Evolutionary conservation across 345 rosid species (phyloP), one percentile per base, ranked within the genome.

Genomic region (Geranium rotundifolium): DNA sequence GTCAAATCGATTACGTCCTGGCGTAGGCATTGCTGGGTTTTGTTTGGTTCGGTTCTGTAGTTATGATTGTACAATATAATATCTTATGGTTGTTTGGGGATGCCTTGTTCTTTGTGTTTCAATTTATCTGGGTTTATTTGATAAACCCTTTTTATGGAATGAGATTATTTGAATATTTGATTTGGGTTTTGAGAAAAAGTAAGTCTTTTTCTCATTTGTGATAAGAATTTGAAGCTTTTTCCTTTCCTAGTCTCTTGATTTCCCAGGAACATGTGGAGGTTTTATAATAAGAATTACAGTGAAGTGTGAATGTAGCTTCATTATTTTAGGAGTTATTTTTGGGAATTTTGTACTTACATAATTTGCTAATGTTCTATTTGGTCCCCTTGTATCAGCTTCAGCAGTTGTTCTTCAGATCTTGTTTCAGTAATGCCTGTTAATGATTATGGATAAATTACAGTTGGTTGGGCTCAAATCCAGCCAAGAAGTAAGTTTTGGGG

Each of bases 401-500:
- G 27, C 49, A 17, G 52, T 46, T 46, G 52, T 46, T 46, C 52
- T 46, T 46, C 52, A 7, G 15, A 46, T 14, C 52, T 9, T 46
- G 14, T 46, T 34, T 34, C 41, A 46, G 15, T 46, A 10, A 46
- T 46, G 52, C 15, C 16, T 46, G 52, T 46, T 9, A 46, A 46
- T 46, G 52, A 46, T 46, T 9, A 46, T 46, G 52, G 52, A 46
- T 46, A 78, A 79, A 76, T 78, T 74, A 65, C 82, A 69, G 54
- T 59, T 60, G 17, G 63, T 63, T 19, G 76, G 76, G 55, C 55
- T 58, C 27, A 59, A 64, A 62, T 69, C 74, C 54, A 69, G 66
- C 50, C 61, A 65, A 0, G 74, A 71, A 66, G 74, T 71, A 61
- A 13, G 64, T 37, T 37, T 57, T 49, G 17, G 16, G n/a, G 8